Conservation (phyloP, 306 rosid species). For the Quercus cerris region DNA sequence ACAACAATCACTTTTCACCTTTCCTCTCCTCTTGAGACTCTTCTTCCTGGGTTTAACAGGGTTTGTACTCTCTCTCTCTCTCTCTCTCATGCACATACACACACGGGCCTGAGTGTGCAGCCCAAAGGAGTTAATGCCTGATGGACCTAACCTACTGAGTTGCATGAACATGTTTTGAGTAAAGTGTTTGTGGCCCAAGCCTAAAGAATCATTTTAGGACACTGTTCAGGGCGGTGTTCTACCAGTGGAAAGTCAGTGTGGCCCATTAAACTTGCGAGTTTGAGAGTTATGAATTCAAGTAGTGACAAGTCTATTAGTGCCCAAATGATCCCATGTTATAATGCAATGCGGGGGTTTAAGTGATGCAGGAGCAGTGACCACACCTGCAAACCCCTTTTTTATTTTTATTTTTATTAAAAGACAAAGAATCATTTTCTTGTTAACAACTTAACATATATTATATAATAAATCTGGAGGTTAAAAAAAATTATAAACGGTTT, state of each 20-base stretch:
- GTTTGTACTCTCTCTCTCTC: slow-evolving; percentile 27
- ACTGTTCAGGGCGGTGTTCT: too few relatives aligned
- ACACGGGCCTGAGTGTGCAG: not conserved
- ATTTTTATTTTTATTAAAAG: too few relatives aligned
- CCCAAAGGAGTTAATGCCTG: not conserved
- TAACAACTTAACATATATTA: too few relatives aligned
- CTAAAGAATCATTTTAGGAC: too few relatives aligned
- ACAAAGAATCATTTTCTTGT: too few relatives aligned
- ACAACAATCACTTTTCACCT: slow-evolving; percentile 39
- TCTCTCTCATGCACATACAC: not conserved
- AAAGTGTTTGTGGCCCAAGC: too few relatives aligned
- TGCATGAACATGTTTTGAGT: not conserved
- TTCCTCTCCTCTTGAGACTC: slow-evolving; percentile 50
- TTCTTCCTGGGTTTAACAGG: slow-evolving; percentile 73
- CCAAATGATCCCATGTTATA: too few relatives aligned
- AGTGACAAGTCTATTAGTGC: rapidly evolving
- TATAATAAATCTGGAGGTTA: too few relatives aligned
- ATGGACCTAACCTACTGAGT: not conserved
- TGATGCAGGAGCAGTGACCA: rapidly evolving
- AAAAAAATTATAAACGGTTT: too few relatives aligned
- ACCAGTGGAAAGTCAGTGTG: rapidly evolving
- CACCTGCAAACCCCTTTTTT: rapidly evolving
- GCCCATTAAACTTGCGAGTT: rapidly evolving
- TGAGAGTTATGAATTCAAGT: rapidly evolving
- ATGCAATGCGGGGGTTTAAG: too few relatives aligned